phyloP scores from a whole-genome alignment of 2,329 filamentous ascomycete genomes.

The Thermomyces lanuginosus region DNA sequence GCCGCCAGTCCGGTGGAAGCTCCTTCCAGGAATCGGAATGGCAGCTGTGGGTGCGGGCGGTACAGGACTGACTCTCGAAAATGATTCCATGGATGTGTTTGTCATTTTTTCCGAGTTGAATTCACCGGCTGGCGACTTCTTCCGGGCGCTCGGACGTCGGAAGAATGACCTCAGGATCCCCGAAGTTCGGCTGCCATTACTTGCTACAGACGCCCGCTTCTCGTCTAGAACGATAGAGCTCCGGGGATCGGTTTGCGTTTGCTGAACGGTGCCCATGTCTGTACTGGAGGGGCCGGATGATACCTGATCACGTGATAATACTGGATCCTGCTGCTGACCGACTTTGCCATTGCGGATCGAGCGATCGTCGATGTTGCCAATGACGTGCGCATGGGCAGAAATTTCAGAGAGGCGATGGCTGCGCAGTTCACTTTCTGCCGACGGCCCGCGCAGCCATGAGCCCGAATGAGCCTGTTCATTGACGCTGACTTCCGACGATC shows the following conservation, averaged over 20 bases:
- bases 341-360: conserved; percentile 17
- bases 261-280: conserved; percentile 31
- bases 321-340: conserved; percentile 15
- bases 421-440: conserved; percentile 12
- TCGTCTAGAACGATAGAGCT: conserved; percentile 37
- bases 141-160: conserved; percentile 45
- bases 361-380: conserved; percentile 20
- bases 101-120: too few species aligned
- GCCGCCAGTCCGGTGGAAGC: conserved; percentile 34
- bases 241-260: conserved; percentile 38
- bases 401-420: conserved; percentile 14
- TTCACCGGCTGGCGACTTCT: conserved; percentile 49
- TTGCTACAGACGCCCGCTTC: conserved; percentile 41
- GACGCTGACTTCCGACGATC: conserved; percentile 2
- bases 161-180: conserved; percentile 70
- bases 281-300: conserved; percentile 32
- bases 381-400: conserved; percentile 15
- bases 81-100: conserved; percentile 80
- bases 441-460: conserved; percentile 20
- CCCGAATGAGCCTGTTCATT: conserved; percentile 7
- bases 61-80: conserved; percentile 41
- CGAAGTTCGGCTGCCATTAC: conserved; percentile 29
- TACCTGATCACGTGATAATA: conserved; percentile 17
- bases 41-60: conserved; percentile 25
- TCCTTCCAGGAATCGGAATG: conserved; percentile 21